Percentiles rank a stretch among this genome's conserved stretches.
These are phyloP conservation scores for Xanthoceras sorbifolium DNA, from an alignment of 345 rosid species.

Conservation along the genomic window DNA sequence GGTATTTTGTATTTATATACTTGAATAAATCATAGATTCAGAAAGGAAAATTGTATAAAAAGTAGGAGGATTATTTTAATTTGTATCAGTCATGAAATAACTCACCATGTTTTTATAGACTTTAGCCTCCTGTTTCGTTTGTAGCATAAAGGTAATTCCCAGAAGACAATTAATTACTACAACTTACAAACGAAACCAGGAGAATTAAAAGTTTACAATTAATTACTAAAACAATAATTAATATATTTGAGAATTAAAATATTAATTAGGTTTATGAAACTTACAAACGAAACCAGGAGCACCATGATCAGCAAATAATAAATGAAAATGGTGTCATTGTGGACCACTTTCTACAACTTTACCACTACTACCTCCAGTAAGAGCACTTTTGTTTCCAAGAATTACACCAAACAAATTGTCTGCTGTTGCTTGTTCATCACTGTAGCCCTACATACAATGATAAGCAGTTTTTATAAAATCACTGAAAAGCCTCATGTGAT, in stretches of 20 bases:
- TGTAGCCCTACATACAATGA: too few species aligned
- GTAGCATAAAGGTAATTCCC: conserved; percentile 34
- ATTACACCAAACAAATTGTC: conserved; percentile 52
- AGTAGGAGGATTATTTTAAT: too few species aligned
- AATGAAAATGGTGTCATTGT: conserved; percentile 50
- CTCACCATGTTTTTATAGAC: conserved; percentile 60
- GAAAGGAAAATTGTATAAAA: too few species aligned
- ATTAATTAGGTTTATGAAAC: too few species aligned
- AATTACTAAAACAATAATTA: background rate
- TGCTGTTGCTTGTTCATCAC: conserved; percentile 33
- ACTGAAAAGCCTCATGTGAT: too few species aligned
- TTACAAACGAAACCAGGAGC: conserved; percentile 45
- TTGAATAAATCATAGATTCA: too few species aligned
- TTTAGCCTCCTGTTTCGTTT: conserved; percentile 37
- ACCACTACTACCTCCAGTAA: conserved; percentile 68
- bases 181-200: too few species aligned
- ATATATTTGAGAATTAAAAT: too few species aligned
- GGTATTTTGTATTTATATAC: too few species aligned
- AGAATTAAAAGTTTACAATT: too few species aligned
- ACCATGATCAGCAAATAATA: conserved; percentile 74
- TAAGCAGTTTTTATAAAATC: too few species aligned
- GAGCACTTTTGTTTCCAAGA: conserved; percentile 54
- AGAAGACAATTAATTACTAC: conserved; percentile 52
- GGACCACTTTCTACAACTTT: conserved; percentile 64
- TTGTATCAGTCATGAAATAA: too few species aligned